Conservation (phyloP, 2,329 filamentous ascomycete species). For the Colletotrichum viniferum region DNA sequence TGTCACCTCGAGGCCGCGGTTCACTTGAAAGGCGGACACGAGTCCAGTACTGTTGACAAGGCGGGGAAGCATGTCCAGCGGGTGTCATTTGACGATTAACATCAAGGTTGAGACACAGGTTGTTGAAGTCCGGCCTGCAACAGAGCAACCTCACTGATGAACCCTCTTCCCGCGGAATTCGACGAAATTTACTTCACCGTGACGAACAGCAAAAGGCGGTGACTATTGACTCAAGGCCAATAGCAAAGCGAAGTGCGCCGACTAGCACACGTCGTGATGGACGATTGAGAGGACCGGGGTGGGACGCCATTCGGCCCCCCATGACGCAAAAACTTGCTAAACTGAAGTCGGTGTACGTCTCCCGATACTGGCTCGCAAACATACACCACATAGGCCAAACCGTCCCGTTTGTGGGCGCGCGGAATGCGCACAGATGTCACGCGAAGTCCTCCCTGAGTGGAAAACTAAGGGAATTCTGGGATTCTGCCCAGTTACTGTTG, state of each 20-base stretch:
- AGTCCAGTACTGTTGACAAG: background rate
- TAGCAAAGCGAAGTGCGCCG: background rate
- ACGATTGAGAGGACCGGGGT: background rate
- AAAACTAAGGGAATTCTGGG: background rate
- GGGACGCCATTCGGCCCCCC: background rate
- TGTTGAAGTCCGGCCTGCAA: background rate
- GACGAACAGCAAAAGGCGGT: constrained; percentile 7
- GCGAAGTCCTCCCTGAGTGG: background rate
- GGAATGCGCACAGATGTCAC: background rate
- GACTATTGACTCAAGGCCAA: background rate
- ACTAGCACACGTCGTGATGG: background rate
- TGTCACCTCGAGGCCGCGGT: background rate
- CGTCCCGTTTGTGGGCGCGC: background rate
- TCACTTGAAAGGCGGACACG: background rate
- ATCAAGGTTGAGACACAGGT: background rate
- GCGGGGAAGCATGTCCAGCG: background rate
- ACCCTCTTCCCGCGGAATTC: background rate
- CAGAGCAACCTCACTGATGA: background rate
- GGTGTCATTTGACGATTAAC: background rate
- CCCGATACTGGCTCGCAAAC: background rate
- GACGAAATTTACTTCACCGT: background rate
- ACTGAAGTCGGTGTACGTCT: background rate
- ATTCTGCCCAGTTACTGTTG: background rate
- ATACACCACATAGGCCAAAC: background rate
- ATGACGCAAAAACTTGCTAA: background rate